Evolutionary conservation across 2,329 filamentous ascomycete species (phyloP), one percentile per base, ranked within the genome.

Genomic region (Arthrobotrys musiformis): DNA sequence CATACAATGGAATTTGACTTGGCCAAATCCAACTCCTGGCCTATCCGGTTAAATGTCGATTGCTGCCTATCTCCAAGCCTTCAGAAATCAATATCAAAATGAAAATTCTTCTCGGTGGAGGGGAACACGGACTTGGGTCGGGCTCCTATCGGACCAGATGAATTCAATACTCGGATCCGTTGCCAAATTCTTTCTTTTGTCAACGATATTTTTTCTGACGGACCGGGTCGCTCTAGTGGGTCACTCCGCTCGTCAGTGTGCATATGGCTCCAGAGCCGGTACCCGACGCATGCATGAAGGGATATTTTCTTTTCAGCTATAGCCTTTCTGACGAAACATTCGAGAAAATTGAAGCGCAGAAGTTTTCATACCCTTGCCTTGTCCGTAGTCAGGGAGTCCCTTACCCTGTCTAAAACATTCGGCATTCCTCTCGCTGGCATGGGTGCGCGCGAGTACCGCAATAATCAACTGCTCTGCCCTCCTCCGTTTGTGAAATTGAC

Each of bases 351-450:
- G 17, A 22, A n/a, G n/a, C n/a, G 42, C 28, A 52, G n/a, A 11
- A 11, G 28, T 52, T 17, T 37, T 54, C 50, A 64, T 48, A 64
- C 37, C 15, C 37, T 40, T 40, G 17, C 37, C 37, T n/a, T 37
- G 8, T 37, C 2, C 9, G 4, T 9, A 37, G 37, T 40, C 37
- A 40, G 37, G 37, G 37, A 40, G 13, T 40, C 58, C 37, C 40
- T 46, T 52, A 64, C 44, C 61, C 44, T 54, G 61, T 54, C 13
- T 30, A 33, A 66, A 17, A 11, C 50, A 24, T 66, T 52, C 61
- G 35, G 24, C 17, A 64, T 50, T 52, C 42, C 33, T 11, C 26
- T 46, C n/a, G 61, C 40, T 37, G n/a, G 30, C 61, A 54, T 52
- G 24, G 62, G 46, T n/a, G 46, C 30, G 44, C 19, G 35, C 15